These are phyloP conservation scores for Magnolia kwangsiensis DNA, from an alignment of 164 flowering plant species.

Conservation along the genomic window DNA sequence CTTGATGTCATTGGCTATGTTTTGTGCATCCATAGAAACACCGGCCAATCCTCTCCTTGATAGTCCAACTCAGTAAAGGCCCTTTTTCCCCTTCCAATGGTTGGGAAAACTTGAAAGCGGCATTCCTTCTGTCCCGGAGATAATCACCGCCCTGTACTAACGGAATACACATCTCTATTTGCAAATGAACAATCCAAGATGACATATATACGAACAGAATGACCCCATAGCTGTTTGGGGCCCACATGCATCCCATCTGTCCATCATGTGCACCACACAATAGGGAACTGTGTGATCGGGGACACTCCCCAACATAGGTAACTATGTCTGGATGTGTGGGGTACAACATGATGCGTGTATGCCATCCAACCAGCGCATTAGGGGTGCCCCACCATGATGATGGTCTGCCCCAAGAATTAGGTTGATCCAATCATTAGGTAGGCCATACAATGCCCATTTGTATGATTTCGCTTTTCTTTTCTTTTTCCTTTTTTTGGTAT, in stretches of 20 bases:
- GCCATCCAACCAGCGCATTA: neutral
- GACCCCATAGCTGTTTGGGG: neutral
- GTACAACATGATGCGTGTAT: neutral
- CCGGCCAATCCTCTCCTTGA: conserved; percentile 55
- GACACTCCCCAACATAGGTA: too few relatives aligned
- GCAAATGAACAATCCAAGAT: too few relatives aligned
- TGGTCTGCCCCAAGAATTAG: too few relatives aligned
- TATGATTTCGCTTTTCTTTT: neutral
- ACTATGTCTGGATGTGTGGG: too few relatives aligned
- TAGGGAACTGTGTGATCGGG: neutral
- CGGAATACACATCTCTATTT: neutral
- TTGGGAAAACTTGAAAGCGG: conserved; percentile 42
- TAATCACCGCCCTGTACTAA: conserved; percentile 44
- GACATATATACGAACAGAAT: neutral
- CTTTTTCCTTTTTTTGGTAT: neutral
- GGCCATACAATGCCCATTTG: neutral
- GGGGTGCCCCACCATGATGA: neutral
- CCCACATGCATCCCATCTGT: neutral
- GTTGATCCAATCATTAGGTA: neutral
- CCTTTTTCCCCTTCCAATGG: conserved; percentile 69
- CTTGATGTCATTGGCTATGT: conserved; percentile 54
- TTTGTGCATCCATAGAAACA: conserved; percentile 43
- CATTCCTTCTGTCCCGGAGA: conserved; percentile 50
- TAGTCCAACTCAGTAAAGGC: conserved; percentile 55
- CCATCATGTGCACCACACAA: neutral